These are phyloP conservation scores for Lichenothelia convexa DNA, from an alignment of 495 filamentous ascomycete species.

Conservation along the genomic window DNA sequence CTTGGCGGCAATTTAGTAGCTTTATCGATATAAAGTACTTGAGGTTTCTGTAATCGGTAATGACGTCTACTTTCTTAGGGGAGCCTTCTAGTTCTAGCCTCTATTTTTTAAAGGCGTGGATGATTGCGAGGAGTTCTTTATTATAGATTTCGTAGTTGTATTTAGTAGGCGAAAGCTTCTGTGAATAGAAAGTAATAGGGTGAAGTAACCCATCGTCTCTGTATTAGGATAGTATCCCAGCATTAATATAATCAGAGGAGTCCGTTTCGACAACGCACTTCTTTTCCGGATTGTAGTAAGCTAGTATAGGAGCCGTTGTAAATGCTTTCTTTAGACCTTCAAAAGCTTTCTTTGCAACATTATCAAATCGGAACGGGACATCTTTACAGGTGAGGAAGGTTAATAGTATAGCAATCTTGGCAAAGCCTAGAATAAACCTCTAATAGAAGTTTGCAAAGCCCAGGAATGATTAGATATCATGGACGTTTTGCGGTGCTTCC, in stretches of 20 bases:
- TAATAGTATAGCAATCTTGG: conserved; percentile 4
- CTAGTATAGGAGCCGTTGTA: conserved; percentile 17
- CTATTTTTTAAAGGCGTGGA: conserved; percentile 10
- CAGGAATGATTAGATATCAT: conserved; percentile 10
- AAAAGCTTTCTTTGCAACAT: conserved; percentile 24
- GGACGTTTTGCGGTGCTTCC: conserved; percentile 5
- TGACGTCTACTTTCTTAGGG: background rate
- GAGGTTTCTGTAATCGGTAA: background rate
- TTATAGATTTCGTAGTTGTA: conserved; percentile 19
- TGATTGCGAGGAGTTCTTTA: conserved; percentile 23
- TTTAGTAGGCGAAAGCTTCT: conserved; percentile 11
- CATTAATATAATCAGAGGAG: conserved; percentile 8
- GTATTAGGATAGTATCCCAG: conserved; percentile 10
- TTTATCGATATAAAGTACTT: conserved; percentile 14
- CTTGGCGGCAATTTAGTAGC: conserved; percentile 11
- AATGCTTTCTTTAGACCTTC: conserved; percentile 28
- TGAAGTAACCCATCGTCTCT: background rate
- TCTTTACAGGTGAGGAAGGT: conserved; percentile 7
- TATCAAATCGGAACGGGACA: conserved; percentile 1
- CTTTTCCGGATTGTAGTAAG: conserved; percentile 11
- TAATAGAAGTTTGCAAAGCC: conserved; percentile 13
- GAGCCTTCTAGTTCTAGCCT: background rate
- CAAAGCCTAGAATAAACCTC: conserved; percentile 9
- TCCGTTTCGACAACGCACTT: conserved; percentile 14
- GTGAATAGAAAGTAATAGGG: conserved; percentile 17